These are phyloP conservation scores for Ceratocystis ficicola DNA, from an alignment of 2,329 filamentous ascomycete genomes.

Conservation along the genomic window DNA sequence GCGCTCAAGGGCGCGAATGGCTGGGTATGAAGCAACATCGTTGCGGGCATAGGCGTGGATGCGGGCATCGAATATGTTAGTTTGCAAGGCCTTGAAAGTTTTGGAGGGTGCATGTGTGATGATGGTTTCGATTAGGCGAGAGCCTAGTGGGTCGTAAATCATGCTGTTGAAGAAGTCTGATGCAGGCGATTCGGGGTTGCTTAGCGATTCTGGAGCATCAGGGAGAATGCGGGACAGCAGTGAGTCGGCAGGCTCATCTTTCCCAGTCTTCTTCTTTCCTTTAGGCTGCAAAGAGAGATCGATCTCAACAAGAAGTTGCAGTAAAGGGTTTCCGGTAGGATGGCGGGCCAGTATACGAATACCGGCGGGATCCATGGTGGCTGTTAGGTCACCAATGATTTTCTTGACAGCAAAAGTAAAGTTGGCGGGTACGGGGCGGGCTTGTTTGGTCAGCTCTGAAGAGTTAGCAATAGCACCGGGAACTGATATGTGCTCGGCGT, in stretches of 20 bases:
- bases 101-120: slow-evolving; percentile 71
- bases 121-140: slow-evolving; percentile 77
- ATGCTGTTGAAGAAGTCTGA: slow-evolving; percentile 70
- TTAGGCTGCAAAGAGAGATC: slow-evolving; percentile 64
- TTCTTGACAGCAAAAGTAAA: slow-evolving; percentile 69
- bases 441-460: slow-evolving; percentile 34
- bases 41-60: slow-evolving; percentile 76
- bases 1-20: slow-evolving; percentile 68
- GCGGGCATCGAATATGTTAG: slow-evolving; percentile 63
- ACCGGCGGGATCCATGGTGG: slow-evolving; percentile 63
- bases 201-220: slow-evolving; percentile 57
- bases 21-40: slow-evolving; percentile 79
- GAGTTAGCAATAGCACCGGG: slow-evolving; percentile 40
- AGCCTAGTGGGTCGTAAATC: slow-evolving; percentile 82
- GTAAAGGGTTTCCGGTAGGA: slow-evolving; percentile 77
- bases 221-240: slow-evolving; percentile 70
- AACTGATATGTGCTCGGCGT: slow-evolving; percentile 71
- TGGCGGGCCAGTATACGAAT: slow-evolving; percentile 77
- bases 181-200: slow-evolving; percentile 59
- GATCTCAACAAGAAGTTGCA: slow-evolving; percentile 81
- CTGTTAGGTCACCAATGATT: slow-evolving; percentile 65
- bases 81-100: slow-evolving; percentile 79
- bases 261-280: slow-evolving; percentile 46
- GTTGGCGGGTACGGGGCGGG: slow-evolving; percentile 57
- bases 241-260: slow-evolving; percentile 32